Percentiles rank a stretch among this genome's conserved stretches.
These are phyloP conservation scores for Blastocystis sp. DNA, from an alignment of 352 stramenopile species.

Conservation along the genomic window DNA sequence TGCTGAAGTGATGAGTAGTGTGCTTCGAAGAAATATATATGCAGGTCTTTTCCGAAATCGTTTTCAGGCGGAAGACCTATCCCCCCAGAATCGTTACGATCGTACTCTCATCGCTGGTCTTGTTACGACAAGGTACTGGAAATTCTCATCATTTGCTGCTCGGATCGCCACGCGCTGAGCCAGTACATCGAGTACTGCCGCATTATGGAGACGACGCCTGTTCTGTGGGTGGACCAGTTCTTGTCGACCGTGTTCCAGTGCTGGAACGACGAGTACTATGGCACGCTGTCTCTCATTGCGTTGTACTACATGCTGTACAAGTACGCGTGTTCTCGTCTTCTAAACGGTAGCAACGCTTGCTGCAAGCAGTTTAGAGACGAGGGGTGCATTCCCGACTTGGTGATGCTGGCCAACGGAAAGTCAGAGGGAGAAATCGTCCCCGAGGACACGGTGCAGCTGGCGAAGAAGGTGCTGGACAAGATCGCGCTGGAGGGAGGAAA, in stretches of 20 bases:
- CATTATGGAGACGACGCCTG: background rate
- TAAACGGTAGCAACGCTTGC: slow-evolving; percentile 15
- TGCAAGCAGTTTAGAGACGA: slow-evolving; percentile 39
- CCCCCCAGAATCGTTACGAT: background rate
- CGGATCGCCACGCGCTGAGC: background rate
- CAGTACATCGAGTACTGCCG: slow-evolving; percentile 11
- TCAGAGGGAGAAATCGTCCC: background rate
- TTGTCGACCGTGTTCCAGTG: slow-evolving; percentile 55
- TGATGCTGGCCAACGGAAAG: background rate
- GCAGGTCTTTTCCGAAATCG: slow-evolving; percentile 13
- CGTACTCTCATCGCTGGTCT: background rate
- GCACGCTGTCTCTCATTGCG: background rate
- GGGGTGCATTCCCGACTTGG: slow-evolving; percentile 7
- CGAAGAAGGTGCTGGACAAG: slow-evolving; percentile 37
- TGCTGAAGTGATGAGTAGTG: slow-evolving; percentile 6
- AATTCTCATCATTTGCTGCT: slow-evolving; percentile 40
- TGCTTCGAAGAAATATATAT: slow-evolving; percentile 62
- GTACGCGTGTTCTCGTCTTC: background rate
- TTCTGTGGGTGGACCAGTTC: slow-evolving; percentile 30
- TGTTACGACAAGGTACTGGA: slow-evolving; percentile 21
- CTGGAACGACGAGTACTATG: background rate
- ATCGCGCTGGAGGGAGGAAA: slow-evolving; percentile 33
- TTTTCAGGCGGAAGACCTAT: slow-evolving; percentile 42
- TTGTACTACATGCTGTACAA: slow-evolving; percentile 67
- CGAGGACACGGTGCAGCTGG: background rate